These are phyloP conservation scores for Crithidia bombi DNA, from an alignment of 208 protist species.

Conservation along the genomic window DNA sequence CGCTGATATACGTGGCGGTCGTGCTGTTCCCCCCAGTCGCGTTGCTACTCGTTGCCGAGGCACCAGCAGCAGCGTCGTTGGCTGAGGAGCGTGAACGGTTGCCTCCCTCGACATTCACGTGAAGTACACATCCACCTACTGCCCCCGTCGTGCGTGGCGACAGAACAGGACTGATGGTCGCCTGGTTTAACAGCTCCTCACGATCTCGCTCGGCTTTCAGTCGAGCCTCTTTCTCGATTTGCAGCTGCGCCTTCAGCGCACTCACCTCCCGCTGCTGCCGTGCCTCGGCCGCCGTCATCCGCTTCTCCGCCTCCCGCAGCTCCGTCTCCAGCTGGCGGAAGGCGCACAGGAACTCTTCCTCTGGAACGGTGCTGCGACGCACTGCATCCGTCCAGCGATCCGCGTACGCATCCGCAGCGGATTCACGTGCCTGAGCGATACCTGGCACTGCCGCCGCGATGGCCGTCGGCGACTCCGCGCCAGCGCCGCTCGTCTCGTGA, in stretches of 20 bases:
- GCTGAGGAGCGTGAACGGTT: not conserved
- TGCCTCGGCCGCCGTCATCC: slow-evolving; percentile 10
- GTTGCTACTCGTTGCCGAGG: not conserved
- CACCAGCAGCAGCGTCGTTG: not conserved
- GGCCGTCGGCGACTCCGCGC: not conserved
- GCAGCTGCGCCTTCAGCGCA: slow-evolving; percentile 36
- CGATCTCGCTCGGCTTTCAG: slow-evolving; percentile 33
- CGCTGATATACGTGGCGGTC: slow-evolving; percentile 15
- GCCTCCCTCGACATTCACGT: not conserved
- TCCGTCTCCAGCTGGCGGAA: slow-evolving; percentile 32
- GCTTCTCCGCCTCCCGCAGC: slow-evolving; percentile 1
- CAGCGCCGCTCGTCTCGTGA: no score
- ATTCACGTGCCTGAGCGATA: slow-evolving; percentile 16
- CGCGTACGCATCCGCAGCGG: slow-evolving; percentile 13
- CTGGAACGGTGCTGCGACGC: slow-evolving; percentile 7
- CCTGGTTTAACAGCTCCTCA: slow-evolving; percentile 40
- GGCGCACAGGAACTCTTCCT: slow-evolving; percentile 18
- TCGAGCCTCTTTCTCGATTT: slow-evolving; percentile 29
- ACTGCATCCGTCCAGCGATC: slow-evolving; percentile 16
- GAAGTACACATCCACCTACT: not conserved
- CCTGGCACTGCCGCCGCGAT: slow-evolving; percentile 27
- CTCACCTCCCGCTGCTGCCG: slow-evolving; percentile 32
- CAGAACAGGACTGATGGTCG: not conserved
- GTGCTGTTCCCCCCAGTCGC: not conserved
- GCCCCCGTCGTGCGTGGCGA: not conserved